Percentiles rank a stretch among this genome's conserved stretches.
These are phyloP conservation scores for Podila epigama DNA, from an alignment of 192 early-diverging fungal species.

Conservation along the genomic window DNA sequence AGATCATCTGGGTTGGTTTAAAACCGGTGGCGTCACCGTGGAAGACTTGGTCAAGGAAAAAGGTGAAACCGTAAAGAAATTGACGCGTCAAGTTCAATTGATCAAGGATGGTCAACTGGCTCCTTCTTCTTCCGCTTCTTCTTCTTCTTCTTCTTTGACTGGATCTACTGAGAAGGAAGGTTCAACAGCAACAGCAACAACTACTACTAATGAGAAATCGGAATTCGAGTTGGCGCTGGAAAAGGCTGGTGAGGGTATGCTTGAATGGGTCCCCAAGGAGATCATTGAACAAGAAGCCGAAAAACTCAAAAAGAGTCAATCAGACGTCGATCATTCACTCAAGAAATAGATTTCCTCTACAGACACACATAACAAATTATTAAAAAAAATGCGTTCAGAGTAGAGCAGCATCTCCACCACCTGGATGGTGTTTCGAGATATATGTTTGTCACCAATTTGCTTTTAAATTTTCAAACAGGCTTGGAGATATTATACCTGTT, in stretches of 20 bases:
- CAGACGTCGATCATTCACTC: slow-evolving; percentile 10
- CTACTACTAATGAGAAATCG: slow-evolving; percentile 1
- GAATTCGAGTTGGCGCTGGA: slow-evolving; percentile 47
- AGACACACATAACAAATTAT: neutral
- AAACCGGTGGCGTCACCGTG: slow-evolving; percentile 71
- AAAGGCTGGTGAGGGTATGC: slow-evolving; percentile 50
- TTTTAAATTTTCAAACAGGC: neutral
- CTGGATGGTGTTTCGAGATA: too few species aligned
- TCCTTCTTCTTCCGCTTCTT: neutral
- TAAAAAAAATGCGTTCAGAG: neutral
- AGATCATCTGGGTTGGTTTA: slow-evolving; percentile 97
- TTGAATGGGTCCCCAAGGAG: slow-evolving; percentile 63
- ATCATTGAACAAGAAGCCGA: slow-evolving; percentile 53
- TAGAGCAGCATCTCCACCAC: too few species aligned
- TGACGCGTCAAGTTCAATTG: slow-evolving; percentile 34
- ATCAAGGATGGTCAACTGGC: slow-evolving; percentile 36
- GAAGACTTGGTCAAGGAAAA: slow-evolving; percentile 84
- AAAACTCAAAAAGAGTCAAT: slow-evolving; percentile 37
- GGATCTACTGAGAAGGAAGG: neutral
- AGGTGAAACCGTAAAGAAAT: slow-evolving; percentile 72
- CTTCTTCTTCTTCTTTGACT: neutral
- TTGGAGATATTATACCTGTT: neutral
- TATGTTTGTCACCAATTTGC: neutral
- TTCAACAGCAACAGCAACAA: neutral
- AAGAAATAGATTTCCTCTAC: neutral